These are phyloP conservation scores for Ceratobasidium sp. DNA, from an alignment of 1,284 basidiomycete species.

Conservation along the genomic window DNA sequence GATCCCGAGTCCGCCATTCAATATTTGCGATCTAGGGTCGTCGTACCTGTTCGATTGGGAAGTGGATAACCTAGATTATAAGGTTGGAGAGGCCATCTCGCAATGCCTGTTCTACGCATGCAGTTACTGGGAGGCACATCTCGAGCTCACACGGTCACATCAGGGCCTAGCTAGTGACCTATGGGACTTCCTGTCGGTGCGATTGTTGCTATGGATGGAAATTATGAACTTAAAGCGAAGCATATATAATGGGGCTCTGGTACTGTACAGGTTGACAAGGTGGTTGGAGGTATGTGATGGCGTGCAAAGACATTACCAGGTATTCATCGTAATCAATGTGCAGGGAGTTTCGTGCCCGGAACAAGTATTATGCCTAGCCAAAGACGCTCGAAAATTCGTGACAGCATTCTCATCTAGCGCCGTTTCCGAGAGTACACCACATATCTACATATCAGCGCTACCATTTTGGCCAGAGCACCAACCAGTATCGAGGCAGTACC, in stretches of 20 bases:
- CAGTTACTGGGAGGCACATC: not conserved
- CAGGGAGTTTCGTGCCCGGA: too few species aligned
- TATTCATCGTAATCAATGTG: too few species aligned
- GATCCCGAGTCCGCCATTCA: not conserved
- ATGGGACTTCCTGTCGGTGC: not conserved
- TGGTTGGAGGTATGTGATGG: not conserved
- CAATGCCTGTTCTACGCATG: not conserved
- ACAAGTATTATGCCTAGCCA: too few species aligned
- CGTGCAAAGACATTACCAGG: not conserved
- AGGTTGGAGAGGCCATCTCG: not conserved
- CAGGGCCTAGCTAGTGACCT: not conserved
- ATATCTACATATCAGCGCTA: not conserved
- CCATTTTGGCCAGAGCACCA: not conserved
- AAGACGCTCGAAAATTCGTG: constrained; percentile 3
- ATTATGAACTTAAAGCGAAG: not conserved
- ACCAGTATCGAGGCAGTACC: not conserved
- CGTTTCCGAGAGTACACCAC: not conserved
- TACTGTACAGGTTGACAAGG: too few species aligned
- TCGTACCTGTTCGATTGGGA: not conserved
- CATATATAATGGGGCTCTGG: too few species aligned
- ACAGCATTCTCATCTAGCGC: not conserved
- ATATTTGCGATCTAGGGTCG: not conserved
- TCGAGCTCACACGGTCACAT: not conserved
- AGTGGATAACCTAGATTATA: not conserved
- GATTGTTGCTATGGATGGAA: constrained; percentile 17